Percentiles rank a stretch among this genome's conserved stretches.
Evolutionary conservation across 371 early-diverging fungal genomes (phyloP).

Genomic region (Encephalitozoon cuniculi): DNA sequence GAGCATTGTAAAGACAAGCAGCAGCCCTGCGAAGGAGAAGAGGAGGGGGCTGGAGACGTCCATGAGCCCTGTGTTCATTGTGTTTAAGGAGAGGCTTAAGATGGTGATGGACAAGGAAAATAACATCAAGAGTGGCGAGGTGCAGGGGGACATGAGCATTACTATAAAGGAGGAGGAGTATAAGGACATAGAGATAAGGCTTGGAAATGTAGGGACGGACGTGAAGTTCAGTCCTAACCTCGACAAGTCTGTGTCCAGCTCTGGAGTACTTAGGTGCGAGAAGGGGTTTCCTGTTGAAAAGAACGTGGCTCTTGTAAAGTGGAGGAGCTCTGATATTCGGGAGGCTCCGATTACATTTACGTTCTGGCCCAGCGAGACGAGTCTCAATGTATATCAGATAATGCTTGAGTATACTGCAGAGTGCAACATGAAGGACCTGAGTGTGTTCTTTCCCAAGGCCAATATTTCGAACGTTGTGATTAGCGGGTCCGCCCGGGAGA

Average conservation of each 20-base stretch:
- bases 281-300: conserved; percentile 51
- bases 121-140: conserved; percentile 25
- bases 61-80: conserved; percentile 29
- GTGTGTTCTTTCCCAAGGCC: conserved; percentile 29
- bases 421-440: conserved; percentile 26
- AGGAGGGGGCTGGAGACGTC: conserved; percentile 11
- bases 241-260: conserved; percentile 28
- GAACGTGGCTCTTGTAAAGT: conserved; percentile 56
- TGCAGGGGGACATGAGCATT: conserved; percentile 50
- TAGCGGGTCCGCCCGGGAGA: conserved; percentile 5
- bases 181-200: conserved; percentile 32
- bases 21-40: neutral
- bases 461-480: conserved; percentile 20
- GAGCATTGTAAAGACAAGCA: neutral
- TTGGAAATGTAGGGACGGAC: neutral
- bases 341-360: conserved; percentile 46
- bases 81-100: conserved; percentile 52
- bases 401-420: conserved; percentile 40
- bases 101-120: conserved; percentile 53
- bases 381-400: conserved; percentile 26
- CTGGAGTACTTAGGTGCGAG: conserved; percentile 30
- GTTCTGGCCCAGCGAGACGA: conserved; percentile 49
- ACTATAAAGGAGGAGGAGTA: conserved; percentile 48
- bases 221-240: conserved; percentile 55
- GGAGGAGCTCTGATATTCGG: conserved; percentile 30